These are phyloP conservation scores for Naematelia aurantialba DNA, from an alignment of 768 basidiomycete species.

Conservation along the genomic window DNA sequence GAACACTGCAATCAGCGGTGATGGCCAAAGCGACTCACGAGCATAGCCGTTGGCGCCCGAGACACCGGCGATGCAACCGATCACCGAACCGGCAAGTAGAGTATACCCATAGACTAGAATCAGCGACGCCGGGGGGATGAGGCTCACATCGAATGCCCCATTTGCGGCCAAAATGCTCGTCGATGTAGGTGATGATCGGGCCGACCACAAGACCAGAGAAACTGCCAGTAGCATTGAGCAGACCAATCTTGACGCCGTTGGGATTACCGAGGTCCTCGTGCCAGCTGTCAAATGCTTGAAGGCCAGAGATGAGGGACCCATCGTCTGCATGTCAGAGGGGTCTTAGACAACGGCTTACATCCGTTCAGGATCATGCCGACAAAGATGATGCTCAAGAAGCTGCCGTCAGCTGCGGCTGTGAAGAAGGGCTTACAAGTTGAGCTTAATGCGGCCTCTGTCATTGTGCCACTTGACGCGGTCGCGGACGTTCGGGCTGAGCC, in stretches of 20 bases:
- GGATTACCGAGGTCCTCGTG: slow-evolving; percentile 49
- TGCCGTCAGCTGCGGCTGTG: slow-evolving; percentile 10
- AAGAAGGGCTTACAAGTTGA: slow-evolving; percentile 48
- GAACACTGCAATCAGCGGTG: slow-evolving; percentile 35
- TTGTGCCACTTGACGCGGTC: slow-evolving; percentile 47
- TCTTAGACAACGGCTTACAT: slow-evolving; percentile 28
- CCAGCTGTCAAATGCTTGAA: slow-evolving; percentile 50
- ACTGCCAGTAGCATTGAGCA: slow-evolving; percentile 48
- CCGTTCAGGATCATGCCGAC: slow-evolving; percentile 51
- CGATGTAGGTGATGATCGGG: slow-evolving; percentile 49
- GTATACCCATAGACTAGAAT: slow-evolving; percentile 21
- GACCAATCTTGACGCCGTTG: slow-evolving; percentile 39
- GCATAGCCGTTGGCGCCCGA: slow-evolving; percentile 49
- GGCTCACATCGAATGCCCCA: slow-evolving; percentile 50
- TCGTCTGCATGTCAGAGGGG: slow-evolving; percentile 36
- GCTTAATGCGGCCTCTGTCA: slow-evolving; percentile 49
- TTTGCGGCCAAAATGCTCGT: slow-evolving; percentile 49
- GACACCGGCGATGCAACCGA: slow-evolving; percentile 50
- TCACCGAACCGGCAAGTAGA: slow-evolving; percentile 47
- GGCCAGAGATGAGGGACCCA: slow-evolving; percentile 47
- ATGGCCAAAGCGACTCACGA: slow-evolving; percentile 20
- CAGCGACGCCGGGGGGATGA: too few relatives aligned
- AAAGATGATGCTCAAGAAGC: slow-evolving; percentile 50
- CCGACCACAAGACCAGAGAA: slow-evolving; percentile 50
- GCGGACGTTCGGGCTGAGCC: slow-evolving; percentile 47